Evolutionary conservation across 192 early-diverging fungal genomes (phyloP).

Genomic region (Umbelopsis isabellina): DNA sequence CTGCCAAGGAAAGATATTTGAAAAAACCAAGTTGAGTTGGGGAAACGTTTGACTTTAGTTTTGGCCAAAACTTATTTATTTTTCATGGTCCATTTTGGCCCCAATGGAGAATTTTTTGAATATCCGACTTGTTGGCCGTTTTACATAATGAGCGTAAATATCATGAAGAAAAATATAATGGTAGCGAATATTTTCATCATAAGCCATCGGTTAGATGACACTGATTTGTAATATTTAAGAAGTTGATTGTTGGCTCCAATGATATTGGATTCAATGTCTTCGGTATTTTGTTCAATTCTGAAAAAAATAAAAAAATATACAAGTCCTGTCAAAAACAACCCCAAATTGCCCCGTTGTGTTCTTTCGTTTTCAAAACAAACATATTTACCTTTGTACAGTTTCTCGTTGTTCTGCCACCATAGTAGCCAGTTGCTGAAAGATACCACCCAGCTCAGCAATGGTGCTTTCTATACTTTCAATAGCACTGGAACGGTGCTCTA

Average conservation of each 20-base stretch:
- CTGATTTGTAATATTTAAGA: conserved; percentile 87
- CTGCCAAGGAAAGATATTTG: too few relatives aligned
- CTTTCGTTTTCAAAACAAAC: too few relatives aligned
- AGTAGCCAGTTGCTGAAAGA: conserved; percentile 84
- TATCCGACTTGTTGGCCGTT: neutral
- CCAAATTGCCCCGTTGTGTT: neutral
- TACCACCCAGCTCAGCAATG: conserved; percentile 91
- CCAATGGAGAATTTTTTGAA: conserved; percentile 24
- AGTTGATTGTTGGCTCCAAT: conserved; percentile 88
- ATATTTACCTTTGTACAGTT: conserved; percentile 69
- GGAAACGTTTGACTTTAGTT: too few relatives aligned
- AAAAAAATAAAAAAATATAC: too few relatives aligned
- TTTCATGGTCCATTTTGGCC: neutral
- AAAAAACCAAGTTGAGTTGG: too few relatives aligned
- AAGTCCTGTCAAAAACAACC: neutral
- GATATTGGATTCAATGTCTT: conserved; percentile 89
- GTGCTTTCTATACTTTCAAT: conserved; percentile 97
- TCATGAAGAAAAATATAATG: conserved; percentile 83
- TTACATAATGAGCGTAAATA: conserved; percentile 65
- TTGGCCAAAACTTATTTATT: neutral
- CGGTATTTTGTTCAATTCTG: conserved; percentile 40
- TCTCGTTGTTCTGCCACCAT: conserved; percentile 89
- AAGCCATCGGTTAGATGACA: conserved; percentile 93
- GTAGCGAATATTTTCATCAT: conserved; percentile 95
- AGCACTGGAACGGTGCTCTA: conserved; percentile 87